These are phyloP conservation scores for Plectosphaerella cucumerina DNA, from an alignment of 2,329 filamentous ascomycete species.

Conservation along the genomic window DNA sequence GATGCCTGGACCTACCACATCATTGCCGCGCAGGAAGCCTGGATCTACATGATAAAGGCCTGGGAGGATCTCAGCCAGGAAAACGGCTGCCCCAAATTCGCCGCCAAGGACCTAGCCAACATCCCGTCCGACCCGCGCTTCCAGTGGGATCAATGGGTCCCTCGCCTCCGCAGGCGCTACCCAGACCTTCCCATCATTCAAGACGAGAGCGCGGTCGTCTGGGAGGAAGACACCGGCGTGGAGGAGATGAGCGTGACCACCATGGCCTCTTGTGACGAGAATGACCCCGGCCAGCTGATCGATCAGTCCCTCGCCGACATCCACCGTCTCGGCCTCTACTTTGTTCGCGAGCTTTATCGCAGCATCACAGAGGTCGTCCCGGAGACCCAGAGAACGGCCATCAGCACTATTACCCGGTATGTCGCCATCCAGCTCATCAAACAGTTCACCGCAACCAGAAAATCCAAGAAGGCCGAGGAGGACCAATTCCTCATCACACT, in stretches of 20 bases:
- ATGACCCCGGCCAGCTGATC: slow-evolving; percentile 1
- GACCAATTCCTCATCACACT: slow-evolving; percentile 31
- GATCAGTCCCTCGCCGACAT: slow-evolving; percentile 30
- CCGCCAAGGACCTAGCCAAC: neutral
- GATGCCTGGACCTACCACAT: neutral
- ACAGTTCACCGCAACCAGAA: slow-evolving; percentile 23
- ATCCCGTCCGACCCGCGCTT: neutral
- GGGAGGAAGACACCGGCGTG: neutral
- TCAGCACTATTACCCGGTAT: slow-evolving; percentile 6
- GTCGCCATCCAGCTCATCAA: slow-evolving; percentile 24
- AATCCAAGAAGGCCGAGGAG: slow-evolving; percentile 17
- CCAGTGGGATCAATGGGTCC: slow-evolving; percentile 3
- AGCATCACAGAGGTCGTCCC: neutral
- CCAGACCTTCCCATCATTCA: slow-evolving; percentile 5
- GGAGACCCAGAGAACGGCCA: neutral
- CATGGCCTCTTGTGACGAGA: neutral
- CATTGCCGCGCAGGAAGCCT: too few species aligned
- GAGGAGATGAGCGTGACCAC: neutral
- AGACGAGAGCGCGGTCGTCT: neutral
- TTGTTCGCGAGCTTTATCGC: slow-evolving; percentile 36
- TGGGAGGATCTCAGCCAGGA: too few species aligned
- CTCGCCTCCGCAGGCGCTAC: slow-evolving; percentile 6
- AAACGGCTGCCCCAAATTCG: too few species aligned
- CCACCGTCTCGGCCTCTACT: slow-evolving; percentile 31
- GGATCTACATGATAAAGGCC: too few species aligned